Base-by-base conservation (phyloP, 2,329 filamentous ascomycete genomes). In the Reticulascus tulasneorum region DNA sequence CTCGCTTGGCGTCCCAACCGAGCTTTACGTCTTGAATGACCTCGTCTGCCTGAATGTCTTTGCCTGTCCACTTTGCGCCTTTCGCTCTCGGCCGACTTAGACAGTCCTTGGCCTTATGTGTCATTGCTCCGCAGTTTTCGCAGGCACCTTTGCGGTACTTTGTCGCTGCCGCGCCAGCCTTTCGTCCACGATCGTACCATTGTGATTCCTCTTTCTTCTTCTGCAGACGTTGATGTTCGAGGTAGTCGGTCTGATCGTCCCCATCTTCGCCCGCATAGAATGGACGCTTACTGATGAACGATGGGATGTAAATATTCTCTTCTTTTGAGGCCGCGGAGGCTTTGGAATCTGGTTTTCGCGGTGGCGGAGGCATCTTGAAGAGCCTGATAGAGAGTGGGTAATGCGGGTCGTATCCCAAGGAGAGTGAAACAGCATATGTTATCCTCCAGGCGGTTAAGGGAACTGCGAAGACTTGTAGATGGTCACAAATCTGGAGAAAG, bases 61-160 rank as follows among this genome's bases (percentile, higher is more conserved):
- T 84, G 16, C 93, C 93, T 0, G 90, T 94, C 80, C 85, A 96
- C 57, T 84, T 89, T 9, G 93, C 93, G 45, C 93, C 91, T 38
- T 84, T 81, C 33, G 94, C 94, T 40, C 93, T 79, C 20, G 90
- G 93, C 35, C 93, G 77, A 53, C 84, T 88, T 33, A 98, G 66
- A 56, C 93, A 98, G 55, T 97, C 91, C 57, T 94, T 95, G 34
- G 81, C 84, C 65, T 94, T 94, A 66, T 98, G 93, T 47, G 86
- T 89, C 86, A 97, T 94, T 39, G 89, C 84, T 53, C 93, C 93
- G 67, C 93, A 98, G 65, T 98, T 98, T 64, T 97, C 91, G 66
- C 93, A 98, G 35, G 93, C 91, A 55, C 94, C 93, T 68, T 97
- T 98, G 48, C 94, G 86, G 59, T 86, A 98, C 58, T 96, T 98